Conservation (phyloP, 1,284 basidiomycete species). For the Ceratobasidium sp. region DNA sequence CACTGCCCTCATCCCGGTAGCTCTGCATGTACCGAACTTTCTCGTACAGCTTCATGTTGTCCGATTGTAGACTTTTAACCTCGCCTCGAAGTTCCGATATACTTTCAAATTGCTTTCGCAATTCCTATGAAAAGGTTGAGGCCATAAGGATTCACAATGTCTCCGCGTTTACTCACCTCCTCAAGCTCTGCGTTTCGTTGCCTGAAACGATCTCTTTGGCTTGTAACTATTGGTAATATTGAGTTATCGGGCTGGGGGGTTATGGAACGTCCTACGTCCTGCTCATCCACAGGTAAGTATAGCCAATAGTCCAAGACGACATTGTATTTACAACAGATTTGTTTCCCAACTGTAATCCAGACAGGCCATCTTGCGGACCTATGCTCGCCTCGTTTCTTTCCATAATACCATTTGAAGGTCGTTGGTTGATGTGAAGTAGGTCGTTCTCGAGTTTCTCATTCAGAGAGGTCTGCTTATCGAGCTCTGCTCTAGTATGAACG, state of each 20-base stretch:
- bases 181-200: conserved; percentile 96
- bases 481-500: conserved; percentile 70
- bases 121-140: conserved; percentile 68
- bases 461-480: conserved; percentile 80
- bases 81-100: conserved; percentile 92
- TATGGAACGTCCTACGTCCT: conserved; percentile 50
- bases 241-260: conserved; percentile 74
- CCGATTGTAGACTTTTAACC: conserved; percentile 88
- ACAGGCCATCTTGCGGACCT: conserved; percentile 66
- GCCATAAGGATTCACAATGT: conserved; percentile 22
- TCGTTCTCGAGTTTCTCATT: conserved; percentile 95
- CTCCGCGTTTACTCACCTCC: conserved; percentile 69
- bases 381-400: conserved; percentile 52
- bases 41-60: conserved; percentile 95
- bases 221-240: conserved; percentile 95
- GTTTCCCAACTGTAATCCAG: conserved; percentile 78
- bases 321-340: conserved; percentile 61
- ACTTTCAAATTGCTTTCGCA: conserved; percentile 92
- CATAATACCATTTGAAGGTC: conserved; percentile 53
- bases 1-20: conserved; percentile 78
- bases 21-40: conserved; percentile 97
- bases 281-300: conserved; percentile 1
- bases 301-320: conserved; percentile 2
- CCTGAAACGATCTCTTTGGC: conserved; percentile 94
- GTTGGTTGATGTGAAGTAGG: conserved; percentile 81